Base-by-base conservation (phyloP, 140 eudicot genomes). In the Senecio squalidus region DNA sequence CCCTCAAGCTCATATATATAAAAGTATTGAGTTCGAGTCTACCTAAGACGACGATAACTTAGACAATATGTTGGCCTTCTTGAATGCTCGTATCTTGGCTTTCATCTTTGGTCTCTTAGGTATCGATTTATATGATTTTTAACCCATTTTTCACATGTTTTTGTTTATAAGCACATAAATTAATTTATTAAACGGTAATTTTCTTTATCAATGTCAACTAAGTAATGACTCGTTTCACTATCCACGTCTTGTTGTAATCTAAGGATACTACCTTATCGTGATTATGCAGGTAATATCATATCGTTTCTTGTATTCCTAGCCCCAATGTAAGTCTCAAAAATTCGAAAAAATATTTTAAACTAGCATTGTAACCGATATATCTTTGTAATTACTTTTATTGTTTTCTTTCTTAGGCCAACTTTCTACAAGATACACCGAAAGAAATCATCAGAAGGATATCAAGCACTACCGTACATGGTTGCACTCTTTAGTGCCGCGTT, bases 391-490 rank as follows among this genome's bases (percentile, higher is more conserved):
- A 13, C 33, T 56, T 58, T 33, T 25, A 7, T 24, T 41, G 0
- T 5, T 48, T 36, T 40, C n/a, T 20, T 49, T 67, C 2, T 8
- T 67, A 84, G 94, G 78, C 94, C 94, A 63, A 84, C 88, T 1
- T 84, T 84, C 25, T 74, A 74, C 82, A 75, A 62, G 60, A 84
- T 84, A 14, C 64, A 70, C 54, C 70, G 67, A 67, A 84, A 69
- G 73, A 84, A 84, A 80, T 80, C 94, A 13, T 77, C 88, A n/a
- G 88, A 84, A 30, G 94, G 94, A 56, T 84, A 74, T 61, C 94
- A 80, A 36, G 56, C 88, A n/a, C 28, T 80, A 60, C 94, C 94
- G 5, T 84, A 84, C 73, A 70, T 69, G 25, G 88, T 84, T 30
- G 80, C 84, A 21, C 74, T 80, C 51, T 84, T 84, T 44, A 80